phyloP scores from a whole-genome alignment of 2,329 filamentous ascomycete genomes.

The Xylaria sp. region DNA sequence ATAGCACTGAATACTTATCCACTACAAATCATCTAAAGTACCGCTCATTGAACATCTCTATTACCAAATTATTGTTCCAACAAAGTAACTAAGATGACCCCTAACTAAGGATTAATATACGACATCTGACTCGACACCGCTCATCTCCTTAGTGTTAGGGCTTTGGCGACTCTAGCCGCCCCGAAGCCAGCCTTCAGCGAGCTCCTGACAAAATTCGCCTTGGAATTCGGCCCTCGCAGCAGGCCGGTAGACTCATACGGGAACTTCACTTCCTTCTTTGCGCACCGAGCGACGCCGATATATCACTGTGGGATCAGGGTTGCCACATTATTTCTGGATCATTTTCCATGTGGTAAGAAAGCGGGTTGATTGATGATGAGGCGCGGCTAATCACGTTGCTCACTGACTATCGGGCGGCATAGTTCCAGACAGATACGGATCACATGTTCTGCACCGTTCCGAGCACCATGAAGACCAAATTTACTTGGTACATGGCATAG shows the following conservation, averaged over 20 bases:
- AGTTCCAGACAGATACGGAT: constrained; percentile 15
- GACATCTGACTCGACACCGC: not conserved
- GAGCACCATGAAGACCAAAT: no score
- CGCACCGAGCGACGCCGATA: not conserved
- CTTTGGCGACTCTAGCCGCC: constrained; percentile 6
- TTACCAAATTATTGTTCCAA: not conserved
- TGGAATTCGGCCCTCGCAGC: not conserved
- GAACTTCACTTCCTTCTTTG: constrained; percentile 11
- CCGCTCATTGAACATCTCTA: not conserved
- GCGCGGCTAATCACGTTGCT: constrained; percentile 9
- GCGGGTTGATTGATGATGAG: not conserved
- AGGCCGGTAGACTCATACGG: no score
- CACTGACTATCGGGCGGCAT: not conserved
- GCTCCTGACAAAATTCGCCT: not conserved
- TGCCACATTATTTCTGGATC: not conserved
- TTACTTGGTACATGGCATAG: no score
- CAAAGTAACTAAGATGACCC: constrained; percentile 6
- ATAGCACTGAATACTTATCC: not conserved
- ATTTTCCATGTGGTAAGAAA: not conserved
- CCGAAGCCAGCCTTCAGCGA: not conserved
- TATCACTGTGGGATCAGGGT: constrained; percentile 17
- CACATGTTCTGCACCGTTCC: not conserved
- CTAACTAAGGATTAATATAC: not conserved
- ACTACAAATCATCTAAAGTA: not conserved
- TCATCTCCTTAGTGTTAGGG: not conserved